Evolutionary conservation across 2,329 filamentous ascomycete species (phyloP), one percentile per base, ranked within the genome.

Genomic region (Thielaviopsis populi): DNA sequence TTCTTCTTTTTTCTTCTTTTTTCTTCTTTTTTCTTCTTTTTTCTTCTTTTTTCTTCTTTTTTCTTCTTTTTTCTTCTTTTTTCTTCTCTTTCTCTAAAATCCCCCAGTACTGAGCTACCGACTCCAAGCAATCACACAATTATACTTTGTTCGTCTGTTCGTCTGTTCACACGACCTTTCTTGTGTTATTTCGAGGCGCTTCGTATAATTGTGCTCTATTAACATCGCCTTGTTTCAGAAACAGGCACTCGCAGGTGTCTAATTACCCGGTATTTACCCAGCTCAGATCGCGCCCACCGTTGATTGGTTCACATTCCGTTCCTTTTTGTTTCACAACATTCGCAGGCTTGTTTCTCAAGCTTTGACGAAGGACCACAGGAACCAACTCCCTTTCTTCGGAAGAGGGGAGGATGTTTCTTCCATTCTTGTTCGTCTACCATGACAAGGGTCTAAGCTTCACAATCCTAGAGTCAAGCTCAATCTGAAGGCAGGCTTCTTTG

Each of bases 1-100:
- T 24, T 15, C 19, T 17, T 27, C 22, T 3, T 13, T 53, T 11
- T 27, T n/a, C 6, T 17, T 6, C 4, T 27, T 62, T 19, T 50
- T 37, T 6, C 24, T 66, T 58, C 41, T 48, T 59, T 5, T 19
- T 50, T 40, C 63, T 22, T 42, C n/a, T n/a, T n/a, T n/a, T n/a
- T n/a, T n/a, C n/a, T n/a, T n/a, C n/a, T n/a, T n/a, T n/a, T n/a
- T n/a, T n/a, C n/a, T n/a, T n/a, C n/a, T 43, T 61, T 7, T 22
- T 40, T 56, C n/a, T 61, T 60, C 2, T 22, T 33, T 54, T 19
- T n/a, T 15, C 8, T 15, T 22, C 10, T 24, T 22, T 59, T 30
- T 33, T 4, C 2, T n/a, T 56, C 53, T 30, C 1, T 56, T 19
- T 46, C 3, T 19, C 10, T 37, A 46, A 8, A 46, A 46, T 8